phyloP scores from a whole-genome alignment of 495 filamentous ascomycete genomes.

The Penicillium crystallinum region DNA sequence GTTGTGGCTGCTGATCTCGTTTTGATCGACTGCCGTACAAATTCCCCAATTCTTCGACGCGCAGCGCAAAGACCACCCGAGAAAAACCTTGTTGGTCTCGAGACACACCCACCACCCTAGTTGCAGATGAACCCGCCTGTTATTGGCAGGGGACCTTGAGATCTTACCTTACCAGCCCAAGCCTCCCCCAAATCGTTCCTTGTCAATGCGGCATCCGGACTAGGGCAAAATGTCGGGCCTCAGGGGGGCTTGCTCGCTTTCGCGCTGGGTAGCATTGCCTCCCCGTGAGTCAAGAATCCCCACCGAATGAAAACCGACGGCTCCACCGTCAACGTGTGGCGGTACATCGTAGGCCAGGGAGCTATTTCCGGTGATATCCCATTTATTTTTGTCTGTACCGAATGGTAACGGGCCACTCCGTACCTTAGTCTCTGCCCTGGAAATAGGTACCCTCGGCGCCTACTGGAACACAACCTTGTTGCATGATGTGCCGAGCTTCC shows the following conservation, averaged over 20 bases:
- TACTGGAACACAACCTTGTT: conserved; percentile 8
- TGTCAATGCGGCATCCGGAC: conserved; percentile 16
- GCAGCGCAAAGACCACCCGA: conserved; percentile 2
- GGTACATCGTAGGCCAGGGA: conserved; percentile 1
- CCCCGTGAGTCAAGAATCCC: conserved; percentile 7
- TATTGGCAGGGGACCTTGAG: conserved; percentile 15
- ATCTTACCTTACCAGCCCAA: conserved; percentile 11
- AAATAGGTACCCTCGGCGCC: conserved; percentile 3
- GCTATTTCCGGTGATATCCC: not conserved
- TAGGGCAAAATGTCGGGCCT: conserved; percentile 2
- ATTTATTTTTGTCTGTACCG: not conserved
- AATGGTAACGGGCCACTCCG: too few species aligned
- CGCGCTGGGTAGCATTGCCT: conserved; percentile 15
- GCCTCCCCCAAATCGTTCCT: conserved; percentile 7
- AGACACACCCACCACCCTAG: conserved; percentile 13
- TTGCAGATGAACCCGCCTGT: conserved; percentile 11
- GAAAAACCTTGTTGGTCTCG: conserved; percentile 6
- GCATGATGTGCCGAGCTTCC: not conserved
- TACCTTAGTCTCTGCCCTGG: not conserved
- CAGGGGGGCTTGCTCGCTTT: not conserved
- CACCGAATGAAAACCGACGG: not conserved
- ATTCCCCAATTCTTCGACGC: conserved; percentile 13
- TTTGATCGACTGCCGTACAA: conserved; percentile 4
- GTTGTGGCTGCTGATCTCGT: conserved; percentile 6
- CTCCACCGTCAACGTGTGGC: conserved; percentile 9